A percentile compares a stretch with the other conserved stretches of the same genome.
Conservation (phyloP, 2,329 filamentous ascomycete species). For the Colletotrichum eleusines region DNA sequence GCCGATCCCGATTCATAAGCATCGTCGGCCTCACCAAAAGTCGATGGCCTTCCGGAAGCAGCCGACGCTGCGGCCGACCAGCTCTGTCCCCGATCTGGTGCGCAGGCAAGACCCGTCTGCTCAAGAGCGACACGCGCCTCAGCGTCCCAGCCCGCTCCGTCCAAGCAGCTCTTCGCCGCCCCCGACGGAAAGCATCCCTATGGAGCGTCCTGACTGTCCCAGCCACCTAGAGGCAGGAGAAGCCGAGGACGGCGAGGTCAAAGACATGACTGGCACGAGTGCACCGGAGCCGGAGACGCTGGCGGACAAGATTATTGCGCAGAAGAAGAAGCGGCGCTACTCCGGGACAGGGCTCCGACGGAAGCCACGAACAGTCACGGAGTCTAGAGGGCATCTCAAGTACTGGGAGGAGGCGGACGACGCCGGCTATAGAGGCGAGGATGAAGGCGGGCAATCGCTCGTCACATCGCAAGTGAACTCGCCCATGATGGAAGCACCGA, state of each 20-base stretch:
- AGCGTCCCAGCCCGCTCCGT: constrained; percentile 32
- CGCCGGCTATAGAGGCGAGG: constrained; percentile 80
- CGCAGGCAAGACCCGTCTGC: constrained; percentile 34
- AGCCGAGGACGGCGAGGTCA: constrained; percentile 55
- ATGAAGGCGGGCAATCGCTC: constrained; percentile 55
- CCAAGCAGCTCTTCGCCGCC: constrained; percentile 33
- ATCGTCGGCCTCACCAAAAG: constrained; percentile 77
- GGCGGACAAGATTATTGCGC: constrained; percentile 55
- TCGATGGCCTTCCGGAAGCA: constrained; percentile 66
- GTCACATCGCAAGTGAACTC: constrained; percentile 39
- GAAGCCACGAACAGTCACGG: constrained; percentile 78
- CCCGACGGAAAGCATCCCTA: constrained; percentile 19
- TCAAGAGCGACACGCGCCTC: constrained; percentile 37
- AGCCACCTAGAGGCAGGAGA: constrained; percentile 12
- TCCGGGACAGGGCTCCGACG: constrained; percentile 86
- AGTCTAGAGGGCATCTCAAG: constrained; percentile 81
- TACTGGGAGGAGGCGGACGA: constrained; percentile 93
- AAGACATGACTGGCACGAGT: constrained; percentile 73
- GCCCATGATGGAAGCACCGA: constrained; percentile 36
- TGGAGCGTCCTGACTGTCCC: constrained; percentile 29
- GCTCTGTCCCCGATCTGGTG: constrained; percentile 58
- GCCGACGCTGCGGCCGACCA: constrained; percentile 58
- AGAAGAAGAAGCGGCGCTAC: constrained; percentile 76
- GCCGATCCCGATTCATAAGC: constrained; percentile 82
- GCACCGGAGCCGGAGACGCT: constrained; percentile 72